These are phyloP conservation scores for Cordyceps cateniannulata DNA, from an alignment of 2,329 filamentous ascomycete genomes.

Conservation along the genomic window DNA sequence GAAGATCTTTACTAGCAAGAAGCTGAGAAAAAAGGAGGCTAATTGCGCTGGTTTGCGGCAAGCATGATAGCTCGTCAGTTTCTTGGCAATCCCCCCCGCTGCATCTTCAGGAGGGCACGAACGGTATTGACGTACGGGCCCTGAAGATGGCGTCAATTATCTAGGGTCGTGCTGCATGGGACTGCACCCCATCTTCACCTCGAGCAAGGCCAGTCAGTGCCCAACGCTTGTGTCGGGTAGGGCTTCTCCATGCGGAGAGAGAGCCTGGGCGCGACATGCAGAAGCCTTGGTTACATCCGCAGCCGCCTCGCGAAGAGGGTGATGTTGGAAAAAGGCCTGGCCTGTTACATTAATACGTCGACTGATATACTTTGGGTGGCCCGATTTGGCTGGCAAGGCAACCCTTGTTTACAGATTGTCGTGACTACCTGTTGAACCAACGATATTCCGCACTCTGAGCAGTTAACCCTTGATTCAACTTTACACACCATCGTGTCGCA, in stretches of 20 bases:
- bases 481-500: neutral
- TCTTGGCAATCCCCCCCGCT: neutral
- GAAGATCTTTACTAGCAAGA: neutral
- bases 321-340: neutral
- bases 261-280: neutral
- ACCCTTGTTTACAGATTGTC: neutral
- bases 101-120: neutral
- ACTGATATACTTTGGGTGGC: neutral
- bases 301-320: neutral
- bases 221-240: neutral
- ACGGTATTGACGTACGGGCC: neutral
- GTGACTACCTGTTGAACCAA: too few relatives aligned
- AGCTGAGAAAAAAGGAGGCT: neutral
- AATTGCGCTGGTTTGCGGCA: neutral
- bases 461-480: neutral
- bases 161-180: neutral
- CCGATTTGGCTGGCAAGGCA: neutral
- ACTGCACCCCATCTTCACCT: neutral
- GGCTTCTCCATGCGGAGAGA: neutral
- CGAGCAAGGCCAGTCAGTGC: neutral
- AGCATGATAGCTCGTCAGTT: neutral
- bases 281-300: neutral
- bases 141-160: neutral
- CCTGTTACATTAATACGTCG: neutral
- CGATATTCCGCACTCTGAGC: neutral